Evolutionary conservation across 352 stramenopile species (phyloP).

Genomic region (Phytophthora capsici): DNA sequence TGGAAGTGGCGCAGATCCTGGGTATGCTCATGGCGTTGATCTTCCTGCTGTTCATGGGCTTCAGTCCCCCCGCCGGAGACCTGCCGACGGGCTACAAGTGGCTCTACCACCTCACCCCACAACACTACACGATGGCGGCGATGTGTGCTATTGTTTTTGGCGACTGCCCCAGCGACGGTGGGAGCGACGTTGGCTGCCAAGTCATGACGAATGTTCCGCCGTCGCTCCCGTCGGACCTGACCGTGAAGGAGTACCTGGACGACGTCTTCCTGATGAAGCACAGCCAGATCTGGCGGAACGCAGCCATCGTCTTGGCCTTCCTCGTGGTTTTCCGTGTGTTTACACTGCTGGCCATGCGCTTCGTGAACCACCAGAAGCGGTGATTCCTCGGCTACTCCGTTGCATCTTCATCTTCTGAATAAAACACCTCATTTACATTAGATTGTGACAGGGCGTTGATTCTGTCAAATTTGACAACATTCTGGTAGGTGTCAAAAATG

Average conservation of each 20-base stretch:
- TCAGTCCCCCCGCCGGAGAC: constrained; percentile 25
- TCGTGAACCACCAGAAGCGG: constrained; percentile 38
- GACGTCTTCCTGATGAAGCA: constrained; percentile 38
- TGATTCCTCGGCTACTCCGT: constrained; percentile 1
- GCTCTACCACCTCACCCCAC: constrained; percentile 24
- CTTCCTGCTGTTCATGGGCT: constrained; percentile 27
- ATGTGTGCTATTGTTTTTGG: constrained; percentile 12
- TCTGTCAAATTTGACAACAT: neutral
- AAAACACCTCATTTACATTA: neutral
- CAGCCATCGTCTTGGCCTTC: constrained; percentile 14
- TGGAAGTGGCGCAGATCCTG: constrained; percentile 54
- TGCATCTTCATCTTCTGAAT: neutral
- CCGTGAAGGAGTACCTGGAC: constrained; percentile 35
- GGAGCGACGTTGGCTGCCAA: constrained; percentile 29
- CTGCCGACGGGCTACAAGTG: constrained; percentile 21
- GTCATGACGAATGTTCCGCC: constrained; percentile 31
- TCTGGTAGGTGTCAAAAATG: neutral
- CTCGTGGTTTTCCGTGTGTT: constrained; percentile 32
- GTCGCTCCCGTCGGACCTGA: constrained; percentile 20
- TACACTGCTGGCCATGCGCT: constrained; percentile 18
- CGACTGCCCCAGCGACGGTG: constrained; percentile 6
- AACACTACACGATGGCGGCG: constrained; percentile 16
- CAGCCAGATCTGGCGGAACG: constrained; percentile 6
- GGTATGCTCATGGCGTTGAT: constrained; percentile 25
- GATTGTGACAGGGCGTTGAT: neutral